Evolutionary conservation across 768 basidiomycete species (phyloP).

Genomic region (Termitomyces sp.): DNA sequence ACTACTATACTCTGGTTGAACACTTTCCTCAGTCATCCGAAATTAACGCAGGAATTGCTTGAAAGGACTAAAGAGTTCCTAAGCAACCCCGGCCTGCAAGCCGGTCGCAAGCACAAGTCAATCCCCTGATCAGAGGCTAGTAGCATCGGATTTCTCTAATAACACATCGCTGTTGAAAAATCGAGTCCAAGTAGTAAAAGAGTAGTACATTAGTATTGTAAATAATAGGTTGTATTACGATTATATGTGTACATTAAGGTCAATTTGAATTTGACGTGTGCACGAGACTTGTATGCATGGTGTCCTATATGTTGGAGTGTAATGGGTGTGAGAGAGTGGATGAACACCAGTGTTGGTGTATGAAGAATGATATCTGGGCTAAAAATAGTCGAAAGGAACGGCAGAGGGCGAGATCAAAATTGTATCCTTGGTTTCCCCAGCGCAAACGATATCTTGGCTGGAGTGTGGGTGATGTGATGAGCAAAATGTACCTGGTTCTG

Average conservation of each 20-base stretch:
- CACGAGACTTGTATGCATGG: background rate
- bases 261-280: background rate
- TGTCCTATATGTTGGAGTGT: background rate
- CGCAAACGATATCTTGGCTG: background rate
- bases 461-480: background rate
- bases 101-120: too few relatives aligned
- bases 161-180: too few relatives aligned
- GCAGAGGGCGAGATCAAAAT: background rate
- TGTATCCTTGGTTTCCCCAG: background rate
- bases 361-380: background rate
- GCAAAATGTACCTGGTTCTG: background rate
- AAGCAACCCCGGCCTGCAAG: too few relatives aligned
- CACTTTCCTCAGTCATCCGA: too few relatives aligned
- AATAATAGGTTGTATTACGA: background rate
- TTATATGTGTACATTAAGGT: background rate
- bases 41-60: too few relatives aligned
- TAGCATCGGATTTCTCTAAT: too few relatives aligned
- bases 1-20: too few relatives aligned
- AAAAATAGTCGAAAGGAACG: background rate
- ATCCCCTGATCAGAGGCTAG: too few relatives aligned
- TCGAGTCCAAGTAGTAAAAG: background rate
- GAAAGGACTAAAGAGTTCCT: too few relatives aligned
- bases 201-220: background rate
- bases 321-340: background rate
- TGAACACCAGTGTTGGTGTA: background rate